phyloP scores from a whole-genome alignment of 169 alveolate genomes.

The Babesia ovata region DNA sequence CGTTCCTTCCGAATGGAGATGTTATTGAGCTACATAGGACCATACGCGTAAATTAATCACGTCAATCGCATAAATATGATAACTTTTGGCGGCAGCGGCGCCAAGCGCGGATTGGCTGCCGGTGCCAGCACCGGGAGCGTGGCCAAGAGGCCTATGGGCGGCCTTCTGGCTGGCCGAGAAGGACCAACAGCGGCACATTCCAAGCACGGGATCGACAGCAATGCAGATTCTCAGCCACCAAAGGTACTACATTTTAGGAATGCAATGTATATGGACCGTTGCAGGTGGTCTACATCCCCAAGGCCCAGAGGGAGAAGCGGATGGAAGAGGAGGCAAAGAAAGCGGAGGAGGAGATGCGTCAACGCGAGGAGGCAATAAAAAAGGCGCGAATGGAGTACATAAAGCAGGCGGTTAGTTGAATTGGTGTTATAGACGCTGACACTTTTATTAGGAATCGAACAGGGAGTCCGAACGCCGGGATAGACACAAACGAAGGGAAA shows the following conservation, averaged over 20 bases:
- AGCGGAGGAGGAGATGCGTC: slow-evolving; percentile 32
- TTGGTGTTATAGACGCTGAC: not conserved
- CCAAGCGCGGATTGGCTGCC: not conserved
- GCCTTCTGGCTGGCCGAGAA: not conserved
- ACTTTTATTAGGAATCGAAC: not conserved
- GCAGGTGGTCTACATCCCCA: slow-evolving; percentile 69
- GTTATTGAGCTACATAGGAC: no score
- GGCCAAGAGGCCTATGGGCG: not conserved
- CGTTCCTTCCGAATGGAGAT: no score
- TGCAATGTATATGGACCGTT: slow-evolving; percentile 5
- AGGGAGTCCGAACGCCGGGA: slow-evolving; percentile 37
- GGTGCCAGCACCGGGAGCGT: not conserved
- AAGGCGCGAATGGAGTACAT: slow-evolving; percentile 15
- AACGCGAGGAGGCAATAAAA: slow-evolving; percentile 38
- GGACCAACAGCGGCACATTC: no score
- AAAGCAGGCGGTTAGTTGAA: slow-evolving; percentile 24
- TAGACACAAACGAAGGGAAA: slow-evolving; percentile 20
- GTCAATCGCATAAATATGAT: no score
- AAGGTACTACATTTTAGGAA: no score
- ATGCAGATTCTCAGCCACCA: no score
- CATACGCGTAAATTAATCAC: no score
- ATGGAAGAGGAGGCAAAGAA: slow-evolving; percentile 51
- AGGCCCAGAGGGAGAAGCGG: slow-evolving; percentile 69
- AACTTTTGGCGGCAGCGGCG: not conserved
- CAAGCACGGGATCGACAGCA: no score